Conservation (phyloP, 2,329 filamentous ascomycete species). For the Pseudocercospora fijiensis region DNA sequence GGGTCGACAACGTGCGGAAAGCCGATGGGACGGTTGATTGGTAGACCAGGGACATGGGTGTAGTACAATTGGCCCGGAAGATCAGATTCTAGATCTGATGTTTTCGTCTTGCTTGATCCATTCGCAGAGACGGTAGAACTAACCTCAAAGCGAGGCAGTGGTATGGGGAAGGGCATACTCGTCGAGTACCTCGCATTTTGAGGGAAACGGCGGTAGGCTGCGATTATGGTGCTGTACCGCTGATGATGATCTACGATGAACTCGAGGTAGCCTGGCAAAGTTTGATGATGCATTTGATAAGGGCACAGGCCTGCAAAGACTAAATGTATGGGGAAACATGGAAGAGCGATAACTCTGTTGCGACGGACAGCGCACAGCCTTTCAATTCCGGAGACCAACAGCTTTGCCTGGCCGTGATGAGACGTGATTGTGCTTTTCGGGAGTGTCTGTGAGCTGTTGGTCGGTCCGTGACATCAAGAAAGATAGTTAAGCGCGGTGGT, state of each 20-base stretch:
- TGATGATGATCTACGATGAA: not conserved
- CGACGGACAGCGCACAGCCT: not conserved
- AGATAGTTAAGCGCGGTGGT: too few species aligned
- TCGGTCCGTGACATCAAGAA: not conserved
- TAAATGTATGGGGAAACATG: not conserved
- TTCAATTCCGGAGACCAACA: not conserved
- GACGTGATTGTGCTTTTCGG: not conserved
- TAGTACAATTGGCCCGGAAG: not conserved
- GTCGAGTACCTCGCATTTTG: not conserved
- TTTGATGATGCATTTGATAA: slow-evolving; percentile 4
- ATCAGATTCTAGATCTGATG: not conserved
- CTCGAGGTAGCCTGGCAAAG: not conserved
- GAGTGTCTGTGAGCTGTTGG: not conserved
- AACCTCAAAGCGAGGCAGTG: not conserved
- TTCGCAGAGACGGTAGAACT: not conserved
- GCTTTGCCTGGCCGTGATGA: not conserved
- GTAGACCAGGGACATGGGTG: slow-evolving; percentile 1
- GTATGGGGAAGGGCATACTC: not conserved
- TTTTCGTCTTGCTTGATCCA: not conserved
- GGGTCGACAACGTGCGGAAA: slow-evolving; percentile 9
- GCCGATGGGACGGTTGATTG: not conserved
- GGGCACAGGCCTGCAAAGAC: not conserved
- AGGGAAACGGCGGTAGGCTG: not conserved
- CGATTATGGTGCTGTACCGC: not conserved
- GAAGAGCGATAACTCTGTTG: not conserved